Evolutionary conservation across 2,329 filamentous ascomycete species (phyloP).

Genomic region (Pyrenochaeta sp.): DNA sequence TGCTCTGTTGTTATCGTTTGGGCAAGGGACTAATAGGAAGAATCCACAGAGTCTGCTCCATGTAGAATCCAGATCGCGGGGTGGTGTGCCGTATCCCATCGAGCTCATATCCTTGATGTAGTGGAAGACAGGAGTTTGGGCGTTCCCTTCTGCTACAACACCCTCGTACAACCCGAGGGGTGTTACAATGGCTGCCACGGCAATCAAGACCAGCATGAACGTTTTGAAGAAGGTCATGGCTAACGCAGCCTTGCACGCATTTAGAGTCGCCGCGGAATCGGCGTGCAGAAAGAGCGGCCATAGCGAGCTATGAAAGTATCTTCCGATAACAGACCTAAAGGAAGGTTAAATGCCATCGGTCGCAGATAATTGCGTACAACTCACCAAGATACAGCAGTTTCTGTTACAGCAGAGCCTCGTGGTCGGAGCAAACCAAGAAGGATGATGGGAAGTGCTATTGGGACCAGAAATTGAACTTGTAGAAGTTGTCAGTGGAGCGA

Average conservation of each 20-base stretch:
- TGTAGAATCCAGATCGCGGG: conserved; percentile 36
- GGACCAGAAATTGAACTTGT: conserved; percentile 14
- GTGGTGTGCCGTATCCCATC: conserved; percentile 51
- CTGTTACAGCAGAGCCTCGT: conserved; percentile 4
- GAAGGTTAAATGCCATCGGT: neutral
- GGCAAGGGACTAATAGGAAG: conserved; percentile 24
- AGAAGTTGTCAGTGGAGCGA: conserved; percentile 2
- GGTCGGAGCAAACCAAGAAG: conserved; percentile 10
- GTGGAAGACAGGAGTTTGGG: conserved; percentile 37
- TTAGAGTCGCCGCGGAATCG: conserved; percentile 47
- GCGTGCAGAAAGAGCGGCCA: conserved; percentile 54
- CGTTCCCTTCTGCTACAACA: conserved; percentile 29
- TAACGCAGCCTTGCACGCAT: conserved; percentile 30
- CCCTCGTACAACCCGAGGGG: conserved; percentile 57
- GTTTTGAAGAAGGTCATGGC: conserved; percentile 21
- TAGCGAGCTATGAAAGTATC: conserved; percentile 43
- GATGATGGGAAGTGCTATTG: conserved; percentile 11
- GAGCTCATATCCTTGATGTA: conserved; percentile 50
- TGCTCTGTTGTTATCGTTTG: conserved; percentile 22
- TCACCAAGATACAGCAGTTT: conserved; percentile 35
- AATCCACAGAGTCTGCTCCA: conserved; percentile 45
- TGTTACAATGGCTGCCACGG: conserved; percentile 55
- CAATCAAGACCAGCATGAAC: conserved; percentile 38
- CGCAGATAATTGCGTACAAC: conserved; percentile 20
- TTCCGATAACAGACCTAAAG: conserved; percentile 49